Conservation (phyloP, 345 rosid genomes). For the Camelina sativa region DNA sequence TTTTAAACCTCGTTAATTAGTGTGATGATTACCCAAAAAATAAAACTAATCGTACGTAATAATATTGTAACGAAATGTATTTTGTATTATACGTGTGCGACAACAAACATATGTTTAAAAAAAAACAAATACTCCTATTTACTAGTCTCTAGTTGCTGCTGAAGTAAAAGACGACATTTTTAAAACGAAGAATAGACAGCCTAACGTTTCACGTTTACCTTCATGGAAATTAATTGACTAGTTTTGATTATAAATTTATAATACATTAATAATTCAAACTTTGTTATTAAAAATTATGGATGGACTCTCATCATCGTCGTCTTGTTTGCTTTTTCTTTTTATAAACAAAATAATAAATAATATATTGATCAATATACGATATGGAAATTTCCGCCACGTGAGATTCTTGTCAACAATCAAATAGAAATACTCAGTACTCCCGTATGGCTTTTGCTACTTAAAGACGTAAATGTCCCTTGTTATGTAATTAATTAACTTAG, state of each 20-base stretch:
- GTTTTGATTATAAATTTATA: not conserved
- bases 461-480: constrained; percentile 34
- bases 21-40: not conserved
- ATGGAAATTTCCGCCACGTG: constrained; percentile 36
- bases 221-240: constrained; percentile 27
- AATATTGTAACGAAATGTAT: not conserved
- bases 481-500: not conserved
- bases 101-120: constrained; percentile 5
- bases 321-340: constrained; percentile 1
- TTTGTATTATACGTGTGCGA: not conserved
- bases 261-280: constrained; percentile 1
- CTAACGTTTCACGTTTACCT: constrained; percentile 27
- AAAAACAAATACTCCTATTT: not conserved
- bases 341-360: no score
- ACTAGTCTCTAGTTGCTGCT: no score
- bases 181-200: constrained; percentile 22
- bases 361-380: not conserved
- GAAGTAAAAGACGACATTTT: constrained; percentile 26
- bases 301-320: constrained; percentile 16
- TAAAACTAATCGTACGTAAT: not conserved
- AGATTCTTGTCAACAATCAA: not conserved
- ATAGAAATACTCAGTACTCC: not conserved
- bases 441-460: not conserved
- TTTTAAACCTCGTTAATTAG: constrained; percentile 10
- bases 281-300: constrained; percentile 20